phyloP scores from a whole-genome alignment of 1,139 yeast genomes.

The Sugiyamaella pinicola region DNA sequence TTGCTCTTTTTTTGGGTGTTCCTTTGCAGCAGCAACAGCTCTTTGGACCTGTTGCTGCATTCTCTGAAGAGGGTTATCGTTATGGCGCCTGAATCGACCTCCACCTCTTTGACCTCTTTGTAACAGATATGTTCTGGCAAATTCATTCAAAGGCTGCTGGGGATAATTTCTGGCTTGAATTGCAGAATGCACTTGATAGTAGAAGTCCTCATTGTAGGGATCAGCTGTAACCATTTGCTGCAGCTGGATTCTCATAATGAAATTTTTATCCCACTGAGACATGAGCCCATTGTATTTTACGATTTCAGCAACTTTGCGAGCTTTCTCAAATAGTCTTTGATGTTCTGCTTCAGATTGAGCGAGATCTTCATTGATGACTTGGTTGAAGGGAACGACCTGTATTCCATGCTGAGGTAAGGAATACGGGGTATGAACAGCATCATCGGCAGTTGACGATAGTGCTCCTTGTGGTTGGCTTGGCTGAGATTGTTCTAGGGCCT shows the following conservation, averaged over 20 bases:
- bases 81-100: slow-evolving; percentile 64
- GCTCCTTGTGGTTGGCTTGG: not conserved
- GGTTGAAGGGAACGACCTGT: slow-evolving; percentile 32
- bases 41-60: slow-evolving; percentile 98
- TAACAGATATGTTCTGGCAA: slow-evolving; percentile 93
- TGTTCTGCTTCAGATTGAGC: slow-evolving; percentile 34
- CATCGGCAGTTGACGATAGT: not conserved
- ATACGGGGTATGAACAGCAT: slow-evolving; percentile 22
- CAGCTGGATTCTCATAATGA: slow-evolving; percentile 88
- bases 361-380: slow-evolving; percentile 42
- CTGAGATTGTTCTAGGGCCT: not conserved
- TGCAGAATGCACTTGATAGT: slow-evolving; percentile 90
- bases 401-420: slow-evolving; percentile 16
- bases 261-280: slow-evolving; percentile 97
- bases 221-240: slow-evolving; percentile 97
- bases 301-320: slow-evolving; percentile 52
- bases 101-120: slow-evolving; percentile 89
- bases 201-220: slow-evolving; percentile 95
- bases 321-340: slow-evolving; percentile 60
- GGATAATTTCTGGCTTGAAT: slow-evolving; percentile 64
- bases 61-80: slow-evolving; percentile 87
- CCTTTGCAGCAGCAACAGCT: slow-evolving; percentile 94
- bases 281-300: slow-evolving; percentile 87
- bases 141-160: slow-evolving; percentile 53
- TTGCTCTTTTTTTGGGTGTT: slow-evolving; percentile 74